Percentiles rank a stretch among this genome's conserved stretches.
phyloP scores from a whole-genome alignment of 1,284 basidiomycete species.

The Trichosporon sp. region DNA sequence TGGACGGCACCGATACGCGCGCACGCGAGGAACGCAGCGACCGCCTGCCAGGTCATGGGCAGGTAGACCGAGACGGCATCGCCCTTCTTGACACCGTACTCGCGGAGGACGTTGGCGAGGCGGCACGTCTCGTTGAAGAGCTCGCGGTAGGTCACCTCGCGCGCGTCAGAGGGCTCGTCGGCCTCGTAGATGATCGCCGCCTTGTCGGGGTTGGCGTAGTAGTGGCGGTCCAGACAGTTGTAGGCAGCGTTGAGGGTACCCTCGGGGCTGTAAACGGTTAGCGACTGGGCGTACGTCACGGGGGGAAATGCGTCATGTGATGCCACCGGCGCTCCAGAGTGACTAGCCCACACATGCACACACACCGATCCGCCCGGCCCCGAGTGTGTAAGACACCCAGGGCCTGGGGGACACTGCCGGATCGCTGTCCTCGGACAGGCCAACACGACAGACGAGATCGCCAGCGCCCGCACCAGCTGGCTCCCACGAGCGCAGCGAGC shows the following conservation, averaged over 20 bases:
- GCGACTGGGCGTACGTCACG: neutral
- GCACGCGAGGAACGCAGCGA: constrained; percentile 92
- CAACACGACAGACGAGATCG: neutral
- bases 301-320: neutral
- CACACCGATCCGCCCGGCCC: neutral
- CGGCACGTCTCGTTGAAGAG: constrained; percentile 85
- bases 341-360: neutral
- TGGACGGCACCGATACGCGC: constrained; percentile 96
- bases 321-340: neutral
- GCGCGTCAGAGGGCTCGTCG: constrained; percentile 81
- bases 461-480: neutral
- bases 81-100: constrained; percentile 88
- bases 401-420: neutral
- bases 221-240: constrained; percentile 88
- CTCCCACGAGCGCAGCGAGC: neutral
- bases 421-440: neutral
- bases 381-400: neutral
- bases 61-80: constrained; percentile 86
- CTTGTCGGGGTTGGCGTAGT: constrained; percentile 86
- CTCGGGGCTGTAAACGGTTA: constrained; percentile 57
- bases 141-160: constrained; percentile 73
- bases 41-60: constrained; percentile 71
- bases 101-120: constrained; percentile 87
- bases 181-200: constrained; percentile 98
- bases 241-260: constrained; percentile 86